A percentile compares a stretch with the other conserved stretches of the same genome.
phyloP scores from a whole-genome alignment of 2,329 filamentous ascomycete species.

The Neonectria sp. region DNA sequence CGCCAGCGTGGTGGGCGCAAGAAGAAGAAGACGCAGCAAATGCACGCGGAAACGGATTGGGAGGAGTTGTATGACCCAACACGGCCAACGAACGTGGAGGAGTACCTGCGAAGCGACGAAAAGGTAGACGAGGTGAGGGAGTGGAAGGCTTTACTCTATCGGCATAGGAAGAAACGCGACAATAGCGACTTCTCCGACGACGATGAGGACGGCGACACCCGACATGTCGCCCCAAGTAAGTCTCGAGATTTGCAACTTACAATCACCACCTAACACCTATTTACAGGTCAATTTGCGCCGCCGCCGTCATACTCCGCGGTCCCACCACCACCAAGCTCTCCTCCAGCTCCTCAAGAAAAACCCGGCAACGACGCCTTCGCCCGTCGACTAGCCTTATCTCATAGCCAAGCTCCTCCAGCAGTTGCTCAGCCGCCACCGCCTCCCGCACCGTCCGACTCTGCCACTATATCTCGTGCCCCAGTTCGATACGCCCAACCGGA shows the following conservation, averaged over 20 bases:
- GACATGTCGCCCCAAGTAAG: conserved; percentile 53
- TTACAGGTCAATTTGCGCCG: conserved; percentile 72
- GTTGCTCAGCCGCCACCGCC: conserved; percentile 52
- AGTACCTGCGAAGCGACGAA: conserved; percentile 88
- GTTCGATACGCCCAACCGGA: conserved; percentile 74
- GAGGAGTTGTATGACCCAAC: conserved; percentile 92
- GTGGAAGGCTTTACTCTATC: conserved; percentile 88
- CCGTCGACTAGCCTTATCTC: conserved; percentile 72
- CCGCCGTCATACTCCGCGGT: conserved; percentile 70
- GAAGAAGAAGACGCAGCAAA: conserved; percentile 78
- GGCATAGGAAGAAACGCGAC: conserved; percentile 69
- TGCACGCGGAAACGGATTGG: conserved; percentile 81
- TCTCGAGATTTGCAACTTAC: neutral
- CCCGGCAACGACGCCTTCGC: conserved; percentile 80
- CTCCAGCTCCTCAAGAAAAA: conserved; percentile 66
- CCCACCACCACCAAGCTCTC: conserved; percentile 67
- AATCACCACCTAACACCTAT: conserved; percentile 36
- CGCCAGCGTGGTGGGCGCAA: conserved; percentile 84
- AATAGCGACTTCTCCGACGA: conserved; percentile 59
- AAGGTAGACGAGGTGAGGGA: conserved; percentile 84
- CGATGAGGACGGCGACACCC: conserved; percentile 52
- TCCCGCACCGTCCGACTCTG: conserved; percentile 59
- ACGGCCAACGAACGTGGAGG: conserved; percentile 85
- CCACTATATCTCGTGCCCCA: conserved; percentile 83
- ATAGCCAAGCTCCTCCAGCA: conserved; percentile 52